Evolutionary conservation across 106 monocot genomes (phyloP).

Genomic region (Dactylorhiza incarnata): DNA sequence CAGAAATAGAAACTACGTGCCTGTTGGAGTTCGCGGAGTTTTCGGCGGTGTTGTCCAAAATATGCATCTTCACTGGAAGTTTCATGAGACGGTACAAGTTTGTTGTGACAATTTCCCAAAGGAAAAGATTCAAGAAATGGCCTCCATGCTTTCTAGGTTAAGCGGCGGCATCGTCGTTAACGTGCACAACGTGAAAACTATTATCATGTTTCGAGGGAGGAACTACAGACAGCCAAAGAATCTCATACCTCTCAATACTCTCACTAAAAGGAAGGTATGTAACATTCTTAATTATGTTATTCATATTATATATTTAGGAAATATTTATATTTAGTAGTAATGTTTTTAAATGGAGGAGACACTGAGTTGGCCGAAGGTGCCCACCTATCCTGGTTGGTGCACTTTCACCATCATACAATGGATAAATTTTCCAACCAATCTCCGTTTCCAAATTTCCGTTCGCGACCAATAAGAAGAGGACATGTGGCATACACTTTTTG

Average conservation of each 20-base stretch:
- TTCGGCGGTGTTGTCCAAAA: conserved; percentile 99
- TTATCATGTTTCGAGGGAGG: conserved; percentile 97
- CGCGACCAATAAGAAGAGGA: too few relatives aligned
- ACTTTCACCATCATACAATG: too few relatives aligned
- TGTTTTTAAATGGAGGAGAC: too few relatives aligned
- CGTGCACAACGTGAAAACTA: conserved; percentile 90
- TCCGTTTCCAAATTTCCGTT: too few relatives aligned
- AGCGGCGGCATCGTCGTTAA: conserved; percentile 96
- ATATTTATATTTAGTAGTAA: too few relatives aligned
- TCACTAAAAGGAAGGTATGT: conserved; percentile 95
- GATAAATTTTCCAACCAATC: too few relatives aligned
- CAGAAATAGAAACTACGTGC: conserved; percentile 90
- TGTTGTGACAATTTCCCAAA: conserved; percentile 96
- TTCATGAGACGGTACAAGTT: conserved; percentile 96
- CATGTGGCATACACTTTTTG: too few relatives aligned
- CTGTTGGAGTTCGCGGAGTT: conserved; percentile 93
- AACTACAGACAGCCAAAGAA: conserved; percentile 98
- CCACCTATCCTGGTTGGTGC: too few relatives aligned
- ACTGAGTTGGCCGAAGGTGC: too few relatives aligned
- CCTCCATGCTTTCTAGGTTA: conserved; percentile 92
- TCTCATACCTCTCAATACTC: conserved; percentile 92
- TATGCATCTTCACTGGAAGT: conserved; percentile 99
- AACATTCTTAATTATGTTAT: neutral
- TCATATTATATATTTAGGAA: neutral
- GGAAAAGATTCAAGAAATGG: conserved; percentile 98